Evolutionary conservation across 2,329 filamentous ascomycete species (phyloP), one percentile per base, ranked within the genome.

Genomic region (Colletotrichum kahawae): DNA sequence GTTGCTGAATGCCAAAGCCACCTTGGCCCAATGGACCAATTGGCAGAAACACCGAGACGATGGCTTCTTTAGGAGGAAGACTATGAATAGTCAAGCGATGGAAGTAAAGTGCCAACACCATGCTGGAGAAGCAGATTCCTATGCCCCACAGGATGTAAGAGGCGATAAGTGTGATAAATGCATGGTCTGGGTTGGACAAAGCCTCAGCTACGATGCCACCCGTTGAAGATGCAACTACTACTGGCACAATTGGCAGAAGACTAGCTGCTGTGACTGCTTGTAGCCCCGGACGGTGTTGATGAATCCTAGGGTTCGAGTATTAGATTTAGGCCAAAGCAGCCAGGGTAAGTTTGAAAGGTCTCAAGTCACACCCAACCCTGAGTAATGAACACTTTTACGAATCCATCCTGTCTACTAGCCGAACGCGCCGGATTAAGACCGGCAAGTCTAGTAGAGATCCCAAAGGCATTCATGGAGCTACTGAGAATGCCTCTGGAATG

Each of bases 121-220:
- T 87, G 82, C 92, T 88, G 2, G 92, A 90, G 66, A 95, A 86
- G 38, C 82, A 82, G 78, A 84, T 87, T 6, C 92, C 91, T 72
- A 91, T 90, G 1, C 93, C 93, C 92, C 92, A 94, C 77, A 95
- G 89, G 18, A 94, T 85, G 80, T 94, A 95, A 4, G 88, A 92
- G 18, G 86, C 86, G n/a, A 94, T 84, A 27, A 95, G 79, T 0
- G 93, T 95, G 48, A 88, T 89, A 24, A 72, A 70, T 9, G 71
- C 65, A 43, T 77, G 71, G 14, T 43, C 24, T 38, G 59, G 64
- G 16, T 74, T 69, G n/a, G 65, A 38, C 10, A 73, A 57, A n/a
- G 65, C 75, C 14, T 71, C 66, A 5, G 75, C 75, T 18, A 77
- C 74, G 38, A 75, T 85, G n/a, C 89, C 91, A 5, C 93, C 93